Conservation (phyloP, 768 basidiomycete genomes). For the Lactarius sanguifluus region DNA sequence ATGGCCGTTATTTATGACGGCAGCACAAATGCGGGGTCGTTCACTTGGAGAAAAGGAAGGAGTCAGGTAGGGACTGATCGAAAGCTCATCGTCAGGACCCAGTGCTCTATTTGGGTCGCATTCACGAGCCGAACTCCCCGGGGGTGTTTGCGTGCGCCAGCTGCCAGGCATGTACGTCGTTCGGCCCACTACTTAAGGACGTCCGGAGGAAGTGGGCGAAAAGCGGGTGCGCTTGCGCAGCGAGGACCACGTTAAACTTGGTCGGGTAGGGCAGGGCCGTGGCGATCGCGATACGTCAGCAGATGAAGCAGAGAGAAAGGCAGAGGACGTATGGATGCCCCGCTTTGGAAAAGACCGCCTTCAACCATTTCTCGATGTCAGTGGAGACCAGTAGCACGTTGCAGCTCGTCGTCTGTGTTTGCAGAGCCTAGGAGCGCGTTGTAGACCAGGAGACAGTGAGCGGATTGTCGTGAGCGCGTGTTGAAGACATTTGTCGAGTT, state of each 20-base stretch:
- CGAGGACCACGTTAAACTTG: conserved; percentile 69
- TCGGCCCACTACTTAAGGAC: conserved; percentile 63
- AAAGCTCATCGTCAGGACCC: conserved; percentile 73
- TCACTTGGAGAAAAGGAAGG: neutral
- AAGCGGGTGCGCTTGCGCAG: conserved; percentile 64
- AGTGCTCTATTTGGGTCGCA: conserved; percentile 69
- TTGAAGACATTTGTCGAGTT: conserved; percentile 49
- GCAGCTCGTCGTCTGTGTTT: conserved; percentile 57
- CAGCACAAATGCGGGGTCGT: neutral
- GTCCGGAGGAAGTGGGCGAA: conserved; percentile 66
- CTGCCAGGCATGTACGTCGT: conserved; percentile 64
- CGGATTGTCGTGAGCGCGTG: conserved; percentile 62
- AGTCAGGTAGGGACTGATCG: neutral
- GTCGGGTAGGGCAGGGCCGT: conserved; percentile 66
- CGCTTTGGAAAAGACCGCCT: conserved; percentile 62
- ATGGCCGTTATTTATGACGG: conserved; percentile 52
- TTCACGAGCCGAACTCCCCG: conserved; percentile 55
- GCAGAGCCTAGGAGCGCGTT: conserved; percentile 61
- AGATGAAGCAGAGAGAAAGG: neutral
- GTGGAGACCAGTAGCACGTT: conserved; percentile 55
- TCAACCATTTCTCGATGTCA: conserved; percentile 74
- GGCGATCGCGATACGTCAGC: conserved; percentile 51
- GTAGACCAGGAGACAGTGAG: conserved; percentile 63
- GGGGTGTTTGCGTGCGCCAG: conserved; percentile 48
- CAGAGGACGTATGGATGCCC: conserved; percentile 52